Conservation (phyloP, 805 yeast genomes). For the Starmerella vaccinii region DNA sequence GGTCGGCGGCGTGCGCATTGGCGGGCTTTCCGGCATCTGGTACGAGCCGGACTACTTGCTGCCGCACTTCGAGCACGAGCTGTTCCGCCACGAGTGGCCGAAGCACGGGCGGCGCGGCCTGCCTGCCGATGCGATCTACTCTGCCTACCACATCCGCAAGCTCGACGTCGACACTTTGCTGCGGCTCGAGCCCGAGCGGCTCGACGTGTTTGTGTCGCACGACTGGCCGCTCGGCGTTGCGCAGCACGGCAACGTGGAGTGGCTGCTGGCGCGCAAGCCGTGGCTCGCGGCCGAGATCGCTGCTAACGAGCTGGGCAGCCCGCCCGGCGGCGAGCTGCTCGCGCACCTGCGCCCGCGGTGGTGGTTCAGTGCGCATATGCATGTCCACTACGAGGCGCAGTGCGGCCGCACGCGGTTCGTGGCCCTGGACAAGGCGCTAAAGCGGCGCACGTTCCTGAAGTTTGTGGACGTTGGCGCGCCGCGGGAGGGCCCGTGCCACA, state of each 20-base stretch:
- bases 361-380: conserved; percentile 91
- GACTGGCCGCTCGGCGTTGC: conserved; percentile 91
- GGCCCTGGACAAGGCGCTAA: conserved; percentile 79
- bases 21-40: conserved; percentile 79
- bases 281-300: conserved; percentile 57
- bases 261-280: conserved; percentile 50
- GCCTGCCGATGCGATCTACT: conserved; percentile 32
- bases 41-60: conserved; percentile 41
- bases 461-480: conserved; percentile 30
- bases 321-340: conserved; percentile 42
- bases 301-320: conserved; percentile 50
- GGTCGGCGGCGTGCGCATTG: conserved; percentile 66
- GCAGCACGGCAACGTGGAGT: conserved; percentile 46
- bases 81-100: conserved; percentile 9
- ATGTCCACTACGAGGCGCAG: conserved; percentile 56
- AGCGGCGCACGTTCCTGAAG: conserved; percentile 50
- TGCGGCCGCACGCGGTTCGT: conserved; percentile 47
- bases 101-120: not conserved
- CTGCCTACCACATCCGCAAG: conserved; percentile 66
- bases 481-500: not conserved
- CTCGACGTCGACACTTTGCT: conserved; percentile 47
- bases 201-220: conserved; percentile 64
- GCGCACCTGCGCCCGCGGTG: conserved; percentile 51
- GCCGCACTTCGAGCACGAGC: conserved; percentile 27
- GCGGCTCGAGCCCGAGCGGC: conserved; percentile 9